Evolutionary conservation across 2,329 filamentous ascomycete genomes (phyloP), one percentile per base, ranked within the genome.

Genomic region (Cercospora beticola): DNA sequence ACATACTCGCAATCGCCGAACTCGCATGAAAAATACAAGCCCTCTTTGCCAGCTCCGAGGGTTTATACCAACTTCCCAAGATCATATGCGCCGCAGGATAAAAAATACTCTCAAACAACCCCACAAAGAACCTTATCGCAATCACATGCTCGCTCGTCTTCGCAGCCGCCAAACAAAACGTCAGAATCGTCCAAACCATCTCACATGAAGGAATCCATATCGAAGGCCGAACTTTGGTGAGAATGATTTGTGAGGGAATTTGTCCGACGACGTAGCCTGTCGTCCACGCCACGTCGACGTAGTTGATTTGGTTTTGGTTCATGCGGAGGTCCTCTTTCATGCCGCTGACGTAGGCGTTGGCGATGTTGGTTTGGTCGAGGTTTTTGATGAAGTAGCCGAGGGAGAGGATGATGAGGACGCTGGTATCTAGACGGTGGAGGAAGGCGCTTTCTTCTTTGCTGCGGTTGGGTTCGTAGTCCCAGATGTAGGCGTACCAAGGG

Each of bases 231-330:
- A 86, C 74, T 18, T 82, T 80, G 1, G 84, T 87, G 4, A 87
- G 76, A 6, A 86, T 77, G 9, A 87, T 70, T 43, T 73, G 71
- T 10, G 70, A 70, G 1, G 71, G 71, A 8, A 73, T 73, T 18
- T 73, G 71, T 1, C 71, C 71, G 12, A 73, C 57, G 2, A 73
- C 71, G 26, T 90, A 90, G 8, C 88, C 88, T 0, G 86, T 82
- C 0, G 86, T 88, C 81, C 87, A 90, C 30, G 82, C 83, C 0
- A 86, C 84, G 62, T 86, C 81, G 78, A 85, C 84, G 64, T 84
- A 84, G 63, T 88, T 87, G 33, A 88, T 79, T 65, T 89, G 79
- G 70, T 88, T 88, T 1, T 82, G 81, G 57, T 84, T 82, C 21
- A 88, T 76, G 1, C 78, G 74, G 0, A 88, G 77, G 64, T 87